A percentile compares a stretch with the other conserved stretches of the same genome.
Conservation (phyloP, 352 stramenopile species). For the Phytophthora vignae region DNA sequence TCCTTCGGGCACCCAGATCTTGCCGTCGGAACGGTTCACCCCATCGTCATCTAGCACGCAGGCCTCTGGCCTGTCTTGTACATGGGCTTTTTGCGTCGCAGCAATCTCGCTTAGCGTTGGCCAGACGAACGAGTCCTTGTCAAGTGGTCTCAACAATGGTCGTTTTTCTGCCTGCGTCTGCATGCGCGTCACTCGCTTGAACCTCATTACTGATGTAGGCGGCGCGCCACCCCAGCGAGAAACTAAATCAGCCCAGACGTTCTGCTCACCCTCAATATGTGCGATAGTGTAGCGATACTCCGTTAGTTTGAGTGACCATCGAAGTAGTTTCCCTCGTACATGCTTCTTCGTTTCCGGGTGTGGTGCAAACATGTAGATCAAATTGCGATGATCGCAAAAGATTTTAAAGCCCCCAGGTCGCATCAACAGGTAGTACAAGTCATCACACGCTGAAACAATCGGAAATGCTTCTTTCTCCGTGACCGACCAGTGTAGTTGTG, state of each 20-base stretch:
- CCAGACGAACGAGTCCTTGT: constrained; percentile 15
- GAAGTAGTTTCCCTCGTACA: too few relatives aligned
- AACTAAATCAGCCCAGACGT: constrained; percentile 8
- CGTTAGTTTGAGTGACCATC: too few relatives aligned
- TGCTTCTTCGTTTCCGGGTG: too few relatives aligned
- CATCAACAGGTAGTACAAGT: background rate
- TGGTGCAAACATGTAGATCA: constrained; percentile 14
- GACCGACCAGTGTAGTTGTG: too few relatives aligned
- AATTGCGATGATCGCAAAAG: constrained; percentile 7
- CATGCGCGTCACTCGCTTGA: constrained; percentile 1
- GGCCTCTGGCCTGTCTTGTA: background rate
- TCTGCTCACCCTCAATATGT: too few relatives aligned
- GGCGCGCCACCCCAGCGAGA: constrained; percentile 7
- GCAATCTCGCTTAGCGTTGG: constrained; percentile 9
- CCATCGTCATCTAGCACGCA: background rate
- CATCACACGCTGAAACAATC: too few relatives aligned
- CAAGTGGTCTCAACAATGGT: constrained; percentile 4
- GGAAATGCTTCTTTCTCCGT: too few relatives aligned
- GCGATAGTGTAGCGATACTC: too few relatives aligned
- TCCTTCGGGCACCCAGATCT: constrained; percentile 7
- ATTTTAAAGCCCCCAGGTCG: constrained; percentile 7
- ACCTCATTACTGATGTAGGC: background rate
- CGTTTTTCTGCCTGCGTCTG: background rate
- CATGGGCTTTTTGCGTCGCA: background rate
- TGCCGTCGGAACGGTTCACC: background rate